Evolutionary conservation across 257 asterid species (phyloP).

Genomic region (Primulina huaijiensis): DNA sequence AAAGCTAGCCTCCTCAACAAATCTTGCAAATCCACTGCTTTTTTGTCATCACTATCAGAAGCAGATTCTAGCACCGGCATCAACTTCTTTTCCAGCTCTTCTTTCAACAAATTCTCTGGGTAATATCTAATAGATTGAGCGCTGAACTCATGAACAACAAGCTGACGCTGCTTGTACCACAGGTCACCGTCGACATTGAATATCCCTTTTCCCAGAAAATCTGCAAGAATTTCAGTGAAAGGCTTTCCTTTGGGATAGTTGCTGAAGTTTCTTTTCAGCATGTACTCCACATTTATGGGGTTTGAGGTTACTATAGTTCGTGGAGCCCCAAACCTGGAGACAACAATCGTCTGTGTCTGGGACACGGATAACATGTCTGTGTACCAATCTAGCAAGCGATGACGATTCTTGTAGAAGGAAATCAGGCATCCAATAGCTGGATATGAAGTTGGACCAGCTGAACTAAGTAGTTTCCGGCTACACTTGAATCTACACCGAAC

Average conservation of each 20-base stretch:
- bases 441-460: conserved; percentile 39
- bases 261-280: conserved; percentile 44
- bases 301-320: conserved; percentile 60
- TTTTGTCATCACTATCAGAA: conserved; percentile 23
- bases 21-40: conserved; percentile 57
- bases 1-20: conserved; percentile 51
- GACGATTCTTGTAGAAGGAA: conserved; percentile 57
- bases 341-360: conserved; percentile 44
- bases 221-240: conserved; percentile 49
- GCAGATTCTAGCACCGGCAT: conserved; percentile 43
- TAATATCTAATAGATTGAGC: conserved; percentile 33
- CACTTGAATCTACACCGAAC: conserved; percentile 24
- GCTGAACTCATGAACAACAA: conserved; percentile 41
- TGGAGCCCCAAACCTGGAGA: conserved; percentile 50
- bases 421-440: conserved; percentile 57
- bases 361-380: conserved; percentile 52
- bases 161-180: conserved; percentile 51
- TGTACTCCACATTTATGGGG: conserved; percentile 52
- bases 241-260: conserved; percentile 60
- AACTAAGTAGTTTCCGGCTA: background rate
- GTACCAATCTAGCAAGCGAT: conserved; percentile 62
- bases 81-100: conserved; percentile 43
- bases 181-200: conserved; percentile 60
- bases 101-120: conserved; percentile 28
- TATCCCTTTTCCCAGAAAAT: conserved; percentile 58